Base-by-base conservation (phyloP, 208 protist genomes). In the Trypanosoma scelopori region DNA sequence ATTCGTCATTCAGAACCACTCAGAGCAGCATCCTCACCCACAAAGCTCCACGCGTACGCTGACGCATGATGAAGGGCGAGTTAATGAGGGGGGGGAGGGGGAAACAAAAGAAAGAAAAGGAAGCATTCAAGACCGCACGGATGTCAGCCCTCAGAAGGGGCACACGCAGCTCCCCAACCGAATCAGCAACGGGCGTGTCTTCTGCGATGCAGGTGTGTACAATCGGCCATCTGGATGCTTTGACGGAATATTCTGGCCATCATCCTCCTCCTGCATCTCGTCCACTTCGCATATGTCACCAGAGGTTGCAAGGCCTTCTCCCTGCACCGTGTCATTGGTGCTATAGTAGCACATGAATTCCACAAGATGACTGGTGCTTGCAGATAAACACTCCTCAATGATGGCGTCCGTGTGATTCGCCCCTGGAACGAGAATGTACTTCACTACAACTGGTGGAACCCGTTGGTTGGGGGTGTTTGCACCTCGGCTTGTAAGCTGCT, bases 361-460 rank as follows among this genome's bases (percentile, higher is more conserved):
- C 0, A 89, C 79, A 42, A 84, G 55, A 64, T 86, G 79, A 57
- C 84, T 92, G 64, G 71, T 72, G 22, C 72, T 65, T n/a, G 66
- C 78, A 0, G 59, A 69, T 7, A 95, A 69, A 5, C 78, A 76
- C 69, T 95, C 85, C 61, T 95, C 89, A 41, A 95, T 80, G 60
- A 95, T 91, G 39, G 82, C 64, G 71, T 91, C 82, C 4, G 89
- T 95, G 78, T 95, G 89, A 13, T 69, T 85, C 11, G 84, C 85
- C 13, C 77, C 82, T 3, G 79, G 82, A 16, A 95, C 75, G 15
- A 91, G 55, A 49, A 92, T 71, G 65, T 78, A 91, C 68, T 89
- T 77, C 15, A 95, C 76, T 16, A 70, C 76, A 11, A 89, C 82
- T 0, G 82, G 78, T 56, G 20, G 45, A 37, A 56, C 7, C 13